Evolutionary conservation across 805 yeast species (phyloP), one percentile per base, ranked within the genome.

Genomic region (Candida succiphila): DNA sequence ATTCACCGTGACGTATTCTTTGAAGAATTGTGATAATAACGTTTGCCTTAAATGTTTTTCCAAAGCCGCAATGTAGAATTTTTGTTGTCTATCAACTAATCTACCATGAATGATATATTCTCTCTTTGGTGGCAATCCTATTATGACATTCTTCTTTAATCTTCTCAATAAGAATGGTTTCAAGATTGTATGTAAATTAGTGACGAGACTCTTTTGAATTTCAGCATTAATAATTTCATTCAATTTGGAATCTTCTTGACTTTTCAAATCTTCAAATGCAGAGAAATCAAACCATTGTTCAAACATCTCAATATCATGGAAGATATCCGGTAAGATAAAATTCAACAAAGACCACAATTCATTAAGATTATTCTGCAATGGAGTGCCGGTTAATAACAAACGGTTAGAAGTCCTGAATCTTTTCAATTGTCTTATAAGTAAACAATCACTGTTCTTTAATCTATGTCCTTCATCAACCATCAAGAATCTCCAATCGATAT

Each of bases 391-490:
- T 12, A 89, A 60, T 19, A 89, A 60, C 30, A 89, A 61, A 40
- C 96, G 63, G 49, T 89, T 89, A 1, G 74, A 64, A 1, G 81
- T 77, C 13, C 69, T 61, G 25, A 85, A 65, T 41, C 67, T 68
- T 47, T 85, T 88, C 43, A 89, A 65, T 39, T 77, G 77, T 34
- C 68, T 68, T 33, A 89, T 78, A 39, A 89, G 63, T 43, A 75
- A 62, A 54, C 95, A 84, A 45, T 88, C 75, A 41, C 78, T 69
- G 52, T 89, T 89, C 49, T 89, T 92, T 44, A 89, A 63, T 26
- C 98, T 64, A 55, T 89, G 98, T 6, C 97, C 98, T 56, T 89
- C 98, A 55, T 89, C 98, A 15, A 89, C 95, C 32, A 88, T 81
- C 34, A 89, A 60, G 50, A 75, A 89, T 39, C 77, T 81, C 96